Conservation (phyloP, 2,329 filamentous ascomycete species). For the Remersonia thermophila region DNA sequence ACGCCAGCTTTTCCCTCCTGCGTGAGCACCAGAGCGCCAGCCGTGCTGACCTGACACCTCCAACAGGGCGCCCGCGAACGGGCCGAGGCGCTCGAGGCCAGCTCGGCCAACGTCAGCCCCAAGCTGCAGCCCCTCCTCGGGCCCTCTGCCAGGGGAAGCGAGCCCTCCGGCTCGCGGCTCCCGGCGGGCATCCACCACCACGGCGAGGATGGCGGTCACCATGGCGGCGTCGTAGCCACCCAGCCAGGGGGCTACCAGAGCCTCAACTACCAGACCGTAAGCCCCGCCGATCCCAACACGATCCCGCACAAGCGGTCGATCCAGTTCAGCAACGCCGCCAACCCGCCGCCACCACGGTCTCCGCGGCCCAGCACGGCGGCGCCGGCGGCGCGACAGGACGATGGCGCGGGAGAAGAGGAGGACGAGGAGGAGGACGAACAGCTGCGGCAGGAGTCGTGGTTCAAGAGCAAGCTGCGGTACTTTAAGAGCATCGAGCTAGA, state of each 20-base stretch:
- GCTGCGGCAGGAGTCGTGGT: constrained; percentile 24
- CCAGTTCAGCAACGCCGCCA: constrained; percentile 4
- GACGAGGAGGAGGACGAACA: not conserved
- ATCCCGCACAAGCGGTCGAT: constrained; percentile 9
- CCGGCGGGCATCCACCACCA: constrained; percentile 3
- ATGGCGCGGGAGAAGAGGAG: no score
- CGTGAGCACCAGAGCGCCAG: constrained; percentile 1
- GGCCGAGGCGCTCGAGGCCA: constrained; percentile 16
- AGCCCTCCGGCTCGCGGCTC: constrained; percentile 4
- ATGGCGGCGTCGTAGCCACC: constrained; percentile 13
- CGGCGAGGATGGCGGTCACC: constrained; percentile 11
- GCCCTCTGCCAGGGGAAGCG: constrained; percentile 6
- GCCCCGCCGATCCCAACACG: not conserved
- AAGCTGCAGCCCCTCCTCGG: constrained; percentile 15
- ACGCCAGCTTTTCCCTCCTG: no score
- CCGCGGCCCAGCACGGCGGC: no score
- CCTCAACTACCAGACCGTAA: constrained; percentile 17
- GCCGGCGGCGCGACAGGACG: no score
- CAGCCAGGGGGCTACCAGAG: constrained; percentile 12
- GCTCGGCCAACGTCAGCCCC: constrained; percentile 8
- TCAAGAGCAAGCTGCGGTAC: constrained; percentile 40
- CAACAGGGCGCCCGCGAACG: constrained; percentile 19
- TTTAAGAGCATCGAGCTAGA: constrained; percentile 61
- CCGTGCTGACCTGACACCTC: not conserved
- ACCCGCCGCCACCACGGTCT: not conserved